phyloP scores from a whole-genome alignment of 768 basidiomycete species.

The Suillus cothurnatus region DNA sequence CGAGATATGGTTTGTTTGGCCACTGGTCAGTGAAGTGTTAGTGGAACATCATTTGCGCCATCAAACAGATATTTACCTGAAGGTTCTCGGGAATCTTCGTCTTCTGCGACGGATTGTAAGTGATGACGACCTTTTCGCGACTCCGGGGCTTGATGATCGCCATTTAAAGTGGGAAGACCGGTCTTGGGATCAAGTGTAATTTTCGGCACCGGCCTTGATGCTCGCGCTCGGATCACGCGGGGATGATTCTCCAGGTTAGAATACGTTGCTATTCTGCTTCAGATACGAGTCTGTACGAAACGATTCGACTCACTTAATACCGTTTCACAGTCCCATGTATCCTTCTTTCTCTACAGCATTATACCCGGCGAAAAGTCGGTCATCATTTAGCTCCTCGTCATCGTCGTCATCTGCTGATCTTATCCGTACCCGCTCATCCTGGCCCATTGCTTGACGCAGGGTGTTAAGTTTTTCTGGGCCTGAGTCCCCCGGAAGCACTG shows the following conservation, averaged over 20 bases:
- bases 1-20: conserved; percentile 59
- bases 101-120: conserved; percentile 27
- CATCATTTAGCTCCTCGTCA: conserved; percentile 49
- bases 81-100: conserved; percentile 18
- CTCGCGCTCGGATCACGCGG: conserved; percentile 73
- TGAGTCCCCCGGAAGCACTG: conserved; percentile 69
- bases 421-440: conserved; percentile 57
- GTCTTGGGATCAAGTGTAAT: conserved; percentile 77
- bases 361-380: conserved; percentile 42
- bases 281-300: conserved; percentile 8
- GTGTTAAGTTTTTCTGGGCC: conserved; percentile 80
- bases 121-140: conserved; percentile 11
- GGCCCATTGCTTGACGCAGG: conserved; percentile 77
- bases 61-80: not conserved
- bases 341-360: conserved; percentile 57
- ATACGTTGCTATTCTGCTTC: conserved; percentile 72
- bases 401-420: conserved; percentile 47
- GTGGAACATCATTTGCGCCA: not conserved
- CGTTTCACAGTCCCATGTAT: conserved; percentile 96
- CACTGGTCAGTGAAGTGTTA: conserved; percentile 13
- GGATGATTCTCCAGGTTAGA: conserved; percentile 99
- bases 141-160: conserved; percentile 17
- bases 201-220: conserved; percentile 54
- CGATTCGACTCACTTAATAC: conserved; percentile 71
- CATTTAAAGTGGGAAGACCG: conserved; percentile 64